phyloP scores from a whole-genome alignment of 352 stramenopile genomes.

The Elongisporangium senticosum region DNA sequence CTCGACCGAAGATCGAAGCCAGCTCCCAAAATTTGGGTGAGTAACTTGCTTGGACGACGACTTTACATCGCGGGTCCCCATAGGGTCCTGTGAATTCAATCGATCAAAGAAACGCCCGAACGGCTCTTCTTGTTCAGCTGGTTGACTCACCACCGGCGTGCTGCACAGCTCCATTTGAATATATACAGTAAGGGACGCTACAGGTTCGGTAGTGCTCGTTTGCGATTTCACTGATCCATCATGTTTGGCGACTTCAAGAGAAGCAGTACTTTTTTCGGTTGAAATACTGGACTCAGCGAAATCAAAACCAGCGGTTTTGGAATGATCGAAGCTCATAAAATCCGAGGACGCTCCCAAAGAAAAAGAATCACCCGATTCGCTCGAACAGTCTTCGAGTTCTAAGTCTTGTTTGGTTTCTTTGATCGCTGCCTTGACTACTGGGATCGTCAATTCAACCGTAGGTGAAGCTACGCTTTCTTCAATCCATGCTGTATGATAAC shows the following conservation, averaged over 20 bases:
- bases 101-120: conserved; percentile 42
- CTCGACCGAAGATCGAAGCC: conserved; percentile 62
- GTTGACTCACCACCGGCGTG: conserved; percentile 9
- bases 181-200: conserved; percentile 15
- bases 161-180: conserved; percentile 80
- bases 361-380: conserved; percentile 15
- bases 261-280: conserved; percentile 15
- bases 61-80: not conserved
- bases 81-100: conserved; percentile 14
- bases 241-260: conserved; percentile 6
- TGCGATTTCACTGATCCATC: conserved; percentile 24
- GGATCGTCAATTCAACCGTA: conserved; percentile 8
- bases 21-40: conserved; percentile 59
- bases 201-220: conserved; percentile 22
- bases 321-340: conserved; percentile 50
- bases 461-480: conserved; percentile 21
- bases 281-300: conserved; percentile 43
- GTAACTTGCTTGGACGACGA: conserved; percentile 19
- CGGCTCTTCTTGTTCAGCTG: conserved; percentile 22
- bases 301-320: conserved; percentile 46
- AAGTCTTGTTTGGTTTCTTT: not conserved
- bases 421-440: conserved; percentile 6
- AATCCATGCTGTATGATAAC: conserved; percentile 78
- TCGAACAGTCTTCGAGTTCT: not conserved
- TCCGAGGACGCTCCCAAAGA: conserved; percentile 41